Percentiles rank a stretch among this genome's conserved stretches.
These are phyloP conservation scores for Neoarthrinium moseri DNA, from an alignment of 2,329 filamentous ascomycete genomes.

Conservation along the genomic window DNA sequence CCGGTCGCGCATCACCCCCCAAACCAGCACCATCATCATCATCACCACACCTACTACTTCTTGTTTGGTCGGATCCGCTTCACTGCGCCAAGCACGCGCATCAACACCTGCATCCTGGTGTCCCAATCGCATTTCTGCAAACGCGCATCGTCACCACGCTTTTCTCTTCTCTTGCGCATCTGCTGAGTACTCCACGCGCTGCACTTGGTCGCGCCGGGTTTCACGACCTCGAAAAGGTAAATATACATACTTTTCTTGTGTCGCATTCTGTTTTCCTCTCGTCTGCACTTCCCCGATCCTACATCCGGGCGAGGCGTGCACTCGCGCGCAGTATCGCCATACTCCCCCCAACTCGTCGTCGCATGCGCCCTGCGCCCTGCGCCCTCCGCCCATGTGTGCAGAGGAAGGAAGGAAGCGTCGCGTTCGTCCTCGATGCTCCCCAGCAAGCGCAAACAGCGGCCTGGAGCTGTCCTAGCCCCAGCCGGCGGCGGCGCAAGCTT, in stretches of 20 bases:
- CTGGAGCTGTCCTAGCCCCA: neutral
- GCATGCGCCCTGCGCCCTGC: too few relatives aligned
- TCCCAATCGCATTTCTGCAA: constrained; percentile 8
- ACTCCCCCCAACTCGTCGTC: too few relatives aligned
- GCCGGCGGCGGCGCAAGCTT: neutral
- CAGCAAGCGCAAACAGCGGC: neutral
- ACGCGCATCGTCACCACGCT: neutral
- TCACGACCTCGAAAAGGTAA: constrained; percentile 3
- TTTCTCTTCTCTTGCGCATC: neutral
- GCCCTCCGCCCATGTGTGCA: too few relatives aligned
- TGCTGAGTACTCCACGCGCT: neutral
- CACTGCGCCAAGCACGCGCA: constrained; percentile 19
- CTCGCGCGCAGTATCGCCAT: too few relatives aligned
- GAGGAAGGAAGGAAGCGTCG: too few relatives aligned
- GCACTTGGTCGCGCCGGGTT: neutral
- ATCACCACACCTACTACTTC: constrained; percentile 8
- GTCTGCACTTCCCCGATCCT: neutral
- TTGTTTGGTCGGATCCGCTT: constrained; percentile 24
- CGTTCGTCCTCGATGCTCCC: neutral
- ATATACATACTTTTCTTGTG: neutral
- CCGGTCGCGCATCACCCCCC: too few relatives aligned
- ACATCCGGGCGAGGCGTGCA: too few relatives aligned
- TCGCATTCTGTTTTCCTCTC: neutral
- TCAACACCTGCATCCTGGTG: constrained; percentile 7
- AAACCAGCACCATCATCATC: constrained; percentile 10